Base-by-base conservation (phyloP, 2,329 filamentous ascomycete genomes). In the Phoma sp. region DNA sequence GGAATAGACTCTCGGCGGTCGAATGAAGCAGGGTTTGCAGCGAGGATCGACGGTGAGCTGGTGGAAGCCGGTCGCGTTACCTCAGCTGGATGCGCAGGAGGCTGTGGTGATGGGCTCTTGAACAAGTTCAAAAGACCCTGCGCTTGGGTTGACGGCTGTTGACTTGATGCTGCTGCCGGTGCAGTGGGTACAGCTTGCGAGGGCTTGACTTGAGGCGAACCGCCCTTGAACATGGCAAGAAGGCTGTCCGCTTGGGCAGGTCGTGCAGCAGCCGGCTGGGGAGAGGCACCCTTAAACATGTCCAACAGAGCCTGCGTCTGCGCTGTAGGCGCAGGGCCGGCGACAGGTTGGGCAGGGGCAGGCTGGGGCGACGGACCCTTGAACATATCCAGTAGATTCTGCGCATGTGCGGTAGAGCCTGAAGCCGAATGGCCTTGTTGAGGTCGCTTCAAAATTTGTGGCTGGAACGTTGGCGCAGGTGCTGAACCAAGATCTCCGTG, bases 391-490 rank as follows among this genome's bases (percentile, higher is more conserved):
- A 64, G 44, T 38, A 69, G 44, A 22, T 56, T 61, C 22, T 65
- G 64, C 13, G 62, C 47, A 32, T 68, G 65, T 4, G 60, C 54
- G n/a, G 40, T 52, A 25, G 55, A 47, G 8, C 25, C 44, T 18
- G 59, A 36, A 9, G 52, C 50, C 64, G 67, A 6, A 58, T 64
- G 37, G 57, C 57, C 33, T 27, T 65, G 66, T 38, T 72, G 71
- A 6, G 70, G 70, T 10, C 72, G 67, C 50, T 70, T 71, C 18
- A 76, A 48, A 37, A 75, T 72, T 42, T 74, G 68, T 8, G 72
- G 72, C 27, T 74, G 68, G 60, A 74, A 75, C 1, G 59, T 50
- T 4, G 60, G 55, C 14, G 60, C 59, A 18, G 63, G 50, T 47
- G 41, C 46, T 14, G 52, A 18, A 3, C 46, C 23, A 11, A 55